A percentile compares a stretch with the other conserved stretches of the same genome.
Conservation (phyloP, 129 eudicot genomes). For the Sambucus nigra region DNA sequence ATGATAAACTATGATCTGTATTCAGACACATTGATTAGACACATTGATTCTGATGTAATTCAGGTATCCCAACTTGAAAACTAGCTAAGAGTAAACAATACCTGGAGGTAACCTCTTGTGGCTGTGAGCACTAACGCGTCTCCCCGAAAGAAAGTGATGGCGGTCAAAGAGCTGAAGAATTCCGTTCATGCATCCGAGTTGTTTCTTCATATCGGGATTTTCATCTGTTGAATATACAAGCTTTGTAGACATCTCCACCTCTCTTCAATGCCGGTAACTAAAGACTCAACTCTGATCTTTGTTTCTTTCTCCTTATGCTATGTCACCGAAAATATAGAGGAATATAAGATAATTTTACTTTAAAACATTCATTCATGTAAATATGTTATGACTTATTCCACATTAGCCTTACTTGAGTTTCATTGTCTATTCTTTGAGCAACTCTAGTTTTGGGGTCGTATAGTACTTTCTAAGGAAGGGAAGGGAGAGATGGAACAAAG, state of each 20-base stretch:
- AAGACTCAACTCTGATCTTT: too few species aligned
- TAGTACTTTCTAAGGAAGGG: not conserved
- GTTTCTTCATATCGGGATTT: conserved; percentile 59
- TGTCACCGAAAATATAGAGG: too few species aligned
- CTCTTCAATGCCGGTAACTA: not conserved
- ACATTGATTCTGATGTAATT: not conserved
- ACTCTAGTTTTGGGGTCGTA: not conserved
- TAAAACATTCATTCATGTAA: too few species aligned
- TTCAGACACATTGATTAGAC: too few species aligned
- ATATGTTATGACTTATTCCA: too few species aligned
- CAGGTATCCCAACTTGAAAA: not conserved
- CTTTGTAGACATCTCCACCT: conserved; percentile 47
- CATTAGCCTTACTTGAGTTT: not conserved
- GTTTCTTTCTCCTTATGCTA: not conserved
- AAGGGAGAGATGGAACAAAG: not conserved
- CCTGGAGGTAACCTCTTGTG: conserved; percentile 63
- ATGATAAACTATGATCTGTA: too few species aligned
- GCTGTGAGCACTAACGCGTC: conserved; percentile 33
- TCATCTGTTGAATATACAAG: conserved; percentile 41
- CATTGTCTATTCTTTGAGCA: not conserved
- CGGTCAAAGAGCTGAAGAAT: conserved; percentile 76
- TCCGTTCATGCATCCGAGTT: conserved; percentile 96
- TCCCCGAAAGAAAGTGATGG: conserved; percentile 46
- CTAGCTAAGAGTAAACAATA: conserved; percentile 16
- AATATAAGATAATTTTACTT: too few species aligned